phyloP scores from a whole-genome alignment of 352 stramenopile species.

The Globisporangium uncinulatum region DNA sequence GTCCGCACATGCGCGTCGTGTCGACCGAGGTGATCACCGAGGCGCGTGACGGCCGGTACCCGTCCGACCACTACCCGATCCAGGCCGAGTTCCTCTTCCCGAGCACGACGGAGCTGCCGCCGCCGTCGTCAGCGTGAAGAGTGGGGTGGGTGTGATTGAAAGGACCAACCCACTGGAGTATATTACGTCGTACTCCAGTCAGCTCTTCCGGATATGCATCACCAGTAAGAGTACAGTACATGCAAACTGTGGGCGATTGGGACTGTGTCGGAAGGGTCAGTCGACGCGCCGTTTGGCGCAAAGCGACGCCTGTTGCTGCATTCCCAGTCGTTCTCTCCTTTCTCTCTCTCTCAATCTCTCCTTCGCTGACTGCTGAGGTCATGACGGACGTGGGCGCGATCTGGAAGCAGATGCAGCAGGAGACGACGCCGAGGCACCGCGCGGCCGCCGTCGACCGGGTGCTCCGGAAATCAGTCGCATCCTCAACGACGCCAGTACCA shows the following conservation, averaged over 20 bases:
- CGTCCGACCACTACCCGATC: constrained; percentile 86
- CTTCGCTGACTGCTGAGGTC: not conserved
- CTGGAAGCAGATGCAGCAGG: constrained; percentile 45
- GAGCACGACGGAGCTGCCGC: constrained; percentile 44
- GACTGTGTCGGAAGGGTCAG: no score
- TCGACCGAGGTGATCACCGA: constrained; percentile 81
- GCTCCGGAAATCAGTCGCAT: constrained; percentile 36
- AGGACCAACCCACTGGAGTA: no score
- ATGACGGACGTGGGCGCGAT: constrained; percentile 31
- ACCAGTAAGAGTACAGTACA: no score
- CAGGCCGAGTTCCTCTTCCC: constrained; percentile 77
- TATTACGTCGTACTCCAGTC: not conserved
- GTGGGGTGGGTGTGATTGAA: no score
- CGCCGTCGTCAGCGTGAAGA: constrained; percentile 1
- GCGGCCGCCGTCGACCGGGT: constrained; percentile 18
- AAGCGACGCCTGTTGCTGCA: no score
- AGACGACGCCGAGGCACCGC: constrained; percentile 16
- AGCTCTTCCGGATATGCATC: no score
- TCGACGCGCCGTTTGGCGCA: no score
- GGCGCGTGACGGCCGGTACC: constrained; percentile 70
- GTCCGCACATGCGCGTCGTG: constrained; percentile 68
- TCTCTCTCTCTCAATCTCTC: not conserved
- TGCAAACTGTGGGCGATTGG: no score
- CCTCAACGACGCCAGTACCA: not conserved
- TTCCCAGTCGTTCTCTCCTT: no score